Base-by-base conservation (phyloP, 345 rosid genomes). In the Kandelia obovata region DNA sequence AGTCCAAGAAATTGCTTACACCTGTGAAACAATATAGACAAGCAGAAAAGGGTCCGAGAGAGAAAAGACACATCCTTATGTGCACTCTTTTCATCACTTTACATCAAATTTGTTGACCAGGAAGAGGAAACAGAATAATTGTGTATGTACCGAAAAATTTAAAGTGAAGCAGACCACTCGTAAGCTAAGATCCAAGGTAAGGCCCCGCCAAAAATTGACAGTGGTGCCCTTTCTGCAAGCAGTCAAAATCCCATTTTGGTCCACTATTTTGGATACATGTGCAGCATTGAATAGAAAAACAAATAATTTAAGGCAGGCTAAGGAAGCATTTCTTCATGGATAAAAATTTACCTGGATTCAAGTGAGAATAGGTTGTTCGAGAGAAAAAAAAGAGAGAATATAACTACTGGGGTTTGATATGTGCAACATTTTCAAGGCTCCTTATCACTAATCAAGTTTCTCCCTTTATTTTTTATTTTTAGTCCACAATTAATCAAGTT, bases 61-160 rank as follows among this genome's bases (percentile, higher is more conserved):
- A 21, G n/a, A 20, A 53, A 61, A 28, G 60, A 65, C 73, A 20
- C 32, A 47, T 76, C 69, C 72, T 68, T 67, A 65, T 67, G 64
- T 26, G 62, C 62, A 10, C 0, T 43, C 16, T 43, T 43, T 43
- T 43, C 49, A 11, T 43, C 4, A 2, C 49, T 43, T 75, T 39
- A 55, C 16, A 47, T 21, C 35, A 2, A 6, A 67, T 70, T 73
- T 53, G 77, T 73, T 65, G 68, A 68, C 68, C 1, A 31, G 58
- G 62, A 65, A 35, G 62, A 30, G 28, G 56, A 31, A 53, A 76
- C 75, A 62, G 58, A 65, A 82, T 82, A 68, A 82, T 79, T 58
- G n/a, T 71, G 73, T 52, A 27, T 61, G 53, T 65, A 35, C 61
- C 53, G 20, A 23, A 68, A 58, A 25, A 20, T 19, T 37, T 66